Percentiles rank a stretch among this genome's conserved stretches.
Evolutionary conservation across 768 basidiomycete genomes (phyloP).

Genomic region (Rhodotorula diobovata): DNA sequence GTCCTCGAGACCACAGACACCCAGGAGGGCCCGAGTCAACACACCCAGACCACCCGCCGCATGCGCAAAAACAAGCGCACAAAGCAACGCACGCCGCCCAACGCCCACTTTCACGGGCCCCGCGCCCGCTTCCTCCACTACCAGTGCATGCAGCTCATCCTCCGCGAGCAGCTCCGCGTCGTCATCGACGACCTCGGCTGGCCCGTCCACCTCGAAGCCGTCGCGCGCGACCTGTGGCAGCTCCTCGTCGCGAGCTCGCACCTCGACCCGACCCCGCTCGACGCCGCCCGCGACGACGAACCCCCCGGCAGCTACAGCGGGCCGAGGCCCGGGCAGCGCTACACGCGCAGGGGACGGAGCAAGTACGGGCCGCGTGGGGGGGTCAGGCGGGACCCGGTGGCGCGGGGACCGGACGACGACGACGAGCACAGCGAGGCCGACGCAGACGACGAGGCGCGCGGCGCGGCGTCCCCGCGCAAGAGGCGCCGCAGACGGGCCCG

Average conservation of each 20-base stretch:
- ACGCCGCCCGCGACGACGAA: slow-evolving; percentile 21
- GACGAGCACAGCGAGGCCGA: not conserved
- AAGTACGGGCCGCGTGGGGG: not conserved
- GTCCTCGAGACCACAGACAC: slow-evolving; percentile 36
- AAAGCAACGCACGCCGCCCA: not conserved
- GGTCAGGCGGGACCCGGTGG: not conserved
- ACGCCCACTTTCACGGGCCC: slow-evolving; percentile 30
- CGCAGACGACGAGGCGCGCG: not conserved
- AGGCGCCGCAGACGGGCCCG: too few species aligned
- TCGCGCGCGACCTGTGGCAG: slow-evolving; percentile 27
- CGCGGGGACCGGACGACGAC: not conserved
- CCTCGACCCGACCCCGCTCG: slow-evolving; percentile 16
- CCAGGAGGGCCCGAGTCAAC: slow-evolving; percentile 20
- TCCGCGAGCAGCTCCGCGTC: slow-evolving; percentile 31
- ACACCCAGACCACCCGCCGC: slow-evolving; percentile 19
- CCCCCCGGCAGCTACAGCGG: slow-evolving; percentile 28
- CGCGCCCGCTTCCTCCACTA: slow-evolving; percentile 25
- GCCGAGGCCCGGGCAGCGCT: slow-evolving; percentile 21
- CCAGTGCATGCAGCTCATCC: slow-evolving; percentile 34
- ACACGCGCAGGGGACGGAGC: slow-evolving; percentile 4
- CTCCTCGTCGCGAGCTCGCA: slow-evolving; percentile 19
- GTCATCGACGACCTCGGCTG: slow-evolving; percentile 33
- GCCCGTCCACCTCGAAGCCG: slow-evolving; percentile 32
- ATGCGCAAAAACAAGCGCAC: slow-evolving; percentile 18
- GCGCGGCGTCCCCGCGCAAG: not conserved